Base-by-base conservation (phyloP, 2,329 filamentous ascomycete species). In the Colletotrichum tropicicola region DNA sequence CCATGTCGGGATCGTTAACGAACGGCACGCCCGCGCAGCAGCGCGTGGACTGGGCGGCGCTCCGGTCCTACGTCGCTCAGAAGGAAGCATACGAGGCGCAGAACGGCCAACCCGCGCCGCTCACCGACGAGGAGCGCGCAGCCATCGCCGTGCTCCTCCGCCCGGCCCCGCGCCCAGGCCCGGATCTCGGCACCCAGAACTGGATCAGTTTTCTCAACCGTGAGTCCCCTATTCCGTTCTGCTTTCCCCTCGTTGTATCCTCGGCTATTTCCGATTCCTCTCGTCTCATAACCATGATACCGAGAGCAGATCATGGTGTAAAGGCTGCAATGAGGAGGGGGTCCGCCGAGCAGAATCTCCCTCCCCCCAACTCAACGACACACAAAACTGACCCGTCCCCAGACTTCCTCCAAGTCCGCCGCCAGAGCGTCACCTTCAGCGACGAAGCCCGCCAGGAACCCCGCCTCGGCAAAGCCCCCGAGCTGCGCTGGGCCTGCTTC, bases 91-190 rank as follows among this genome's bases (percentile, higher is more conserved):
- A 70, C 44, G 77, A 81, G 69, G 68, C 59, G 9, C 35, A 68
- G 6, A 66, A 73, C 35, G 73, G 72, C 6, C 32, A 67, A 13
- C 77, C 80, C 0, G 74, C 78, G 1, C 75, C 77, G 0, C 69
- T 85, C 28, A 76, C 77, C 0, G 72, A 73, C 5, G 67, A 71
- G 5, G 77, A 86, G 69, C 71, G 74, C 9, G 71, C 74, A 39
- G 79, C 82, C 15, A 70, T 87, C 25, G 72, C 75, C 1, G 71
- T 77, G 5, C 74, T 87, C 47, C 73, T 80, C 55, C 66, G 70
- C 2, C 71, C 66, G 21, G 52, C 63, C 13, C 53, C 55, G 32
- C 58, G 45, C 7, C 17, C 64, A 2, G 74, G 74, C 23, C 71
- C 71, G 3, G 70, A 72, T 5, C 1, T 77, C 8, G 73, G 65